Conservation (phyloP, 1,139 yeast species). For the Saccharomyces hybrid region DNA sequence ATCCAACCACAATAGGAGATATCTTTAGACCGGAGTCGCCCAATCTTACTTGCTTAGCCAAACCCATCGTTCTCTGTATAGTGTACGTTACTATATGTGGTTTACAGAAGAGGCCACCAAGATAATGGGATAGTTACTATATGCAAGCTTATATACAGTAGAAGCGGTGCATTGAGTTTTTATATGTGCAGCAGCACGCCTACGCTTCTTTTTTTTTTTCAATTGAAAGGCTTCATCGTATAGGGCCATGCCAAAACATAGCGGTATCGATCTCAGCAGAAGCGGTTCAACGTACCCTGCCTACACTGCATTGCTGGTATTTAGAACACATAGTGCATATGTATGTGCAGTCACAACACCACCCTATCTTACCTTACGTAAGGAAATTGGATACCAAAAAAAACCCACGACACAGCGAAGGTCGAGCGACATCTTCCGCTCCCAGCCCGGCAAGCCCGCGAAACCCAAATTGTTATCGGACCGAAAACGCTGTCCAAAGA, state of each 20-base stretch:
- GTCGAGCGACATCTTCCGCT: not conserved
- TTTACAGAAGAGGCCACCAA: not conserved
- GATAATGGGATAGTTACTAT: not conserved
- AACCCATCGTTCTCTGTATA: not conserved
- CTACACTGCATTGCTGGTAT: not conserved
- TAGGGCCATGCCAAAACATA: not conserved
- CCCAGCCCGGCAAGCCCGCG: not conserved
- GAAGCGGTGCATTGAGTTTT: not conserved
- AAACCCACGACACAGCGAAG: not conserved
- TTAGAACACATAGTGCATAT: not conserved
- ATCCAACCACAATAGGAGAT: conserved; percentile 42
- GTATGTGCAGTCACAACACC: too few relatives aligned
- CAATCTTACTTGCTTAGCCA: conserved; percentile 11
- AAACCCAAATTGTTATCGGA: not conserved
- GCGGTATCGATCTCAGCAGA: not conserved
- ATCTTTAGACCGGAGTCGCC: conserved; percentile 39
- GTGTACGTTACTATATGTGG: not conserved
- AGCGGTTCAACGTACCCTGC: not conserved
- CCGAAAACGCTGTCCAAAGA: not conserved
- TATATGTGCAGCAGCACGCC: not conserved
- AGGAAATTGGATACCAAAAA: not conserved
- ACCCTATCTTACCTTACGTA: not conserved
- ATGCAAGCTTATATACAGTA: not conserved
- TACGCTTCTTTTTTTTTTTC: not conserved
- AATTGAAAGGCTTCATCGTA: not conserved